phyloP scores from a whole-genome alignment of 441 rosid species.

The Cnidoscolus chayamansa region DNA sequence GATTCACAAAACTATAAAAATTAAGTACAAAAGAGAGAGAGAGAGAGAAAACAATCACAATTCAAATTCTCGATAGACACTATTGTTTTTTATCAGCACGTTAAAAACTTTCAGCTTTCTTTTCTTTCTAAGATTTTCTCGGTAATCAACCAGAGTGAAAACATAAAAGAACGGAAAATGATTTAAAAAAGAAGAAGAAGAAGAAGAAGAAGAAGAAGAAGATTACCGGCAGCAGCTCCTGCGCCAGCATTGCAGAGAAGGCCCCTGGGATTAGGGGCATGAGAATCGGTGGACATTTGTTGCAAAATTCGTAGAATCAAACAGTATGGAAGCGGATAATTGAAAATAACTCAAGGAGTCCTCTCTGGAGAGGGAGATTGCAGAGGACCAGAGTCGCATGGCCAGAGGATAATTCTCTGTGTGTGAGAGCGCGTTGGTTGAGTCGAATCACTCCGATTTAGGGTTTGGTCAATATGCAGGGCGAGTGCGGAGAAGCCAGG shows the following conservation, averaged over 20 bases:
- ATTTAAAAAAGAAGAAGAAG: not conserved
- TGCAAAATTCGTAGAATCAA: slow-evolving; percentile 22
- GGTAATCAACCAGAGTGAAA: too few species aligned
- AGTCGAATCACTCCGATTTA: slow-evolving; percentile 24
- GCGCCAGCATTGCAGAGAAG: slow-evolving; percentile 55
- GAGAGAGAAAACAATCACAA: not conserved
- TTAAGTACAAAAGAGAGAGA: too few species aligned
- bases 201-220: not conserved
- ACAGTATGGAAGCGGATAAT: slow-evolving; percentile 18
- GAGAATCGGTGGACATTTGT: slow-evolving; percentile 56
- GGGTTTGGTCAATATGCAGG: slow-evolving; percentile 7
- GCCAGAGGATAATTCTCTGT: slow-evolving; percentile 39
- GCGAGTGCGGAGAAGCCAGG: not conserved
- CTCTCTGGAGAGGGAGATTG: slow-evolving; percentile 64
- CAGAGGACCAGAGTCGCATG: slow-evolving; percentile 75
- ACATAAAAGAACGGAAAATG: too few species aligned
- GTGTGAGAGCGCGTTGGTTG: slow-evolving; percentile 1
- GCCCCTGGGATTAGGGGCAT: slow-evolving; percentile 35
- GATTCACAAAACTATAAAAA: not conserved
- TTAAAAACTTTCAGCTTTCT: too few species aligned
- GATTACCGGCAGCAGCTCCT: slow-evolving; percentile 81
- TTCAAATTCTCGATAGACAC: not conserved
- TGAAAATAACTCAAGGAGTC: slow-evolving; percentile 30
- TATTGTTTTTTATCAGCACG: too few species aligned
- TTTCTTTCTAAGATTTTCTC: too few species aligned